Base-by-base conservation (phyloP, 371 early-diverging fungal species). In the Circinella minor region DNA sequence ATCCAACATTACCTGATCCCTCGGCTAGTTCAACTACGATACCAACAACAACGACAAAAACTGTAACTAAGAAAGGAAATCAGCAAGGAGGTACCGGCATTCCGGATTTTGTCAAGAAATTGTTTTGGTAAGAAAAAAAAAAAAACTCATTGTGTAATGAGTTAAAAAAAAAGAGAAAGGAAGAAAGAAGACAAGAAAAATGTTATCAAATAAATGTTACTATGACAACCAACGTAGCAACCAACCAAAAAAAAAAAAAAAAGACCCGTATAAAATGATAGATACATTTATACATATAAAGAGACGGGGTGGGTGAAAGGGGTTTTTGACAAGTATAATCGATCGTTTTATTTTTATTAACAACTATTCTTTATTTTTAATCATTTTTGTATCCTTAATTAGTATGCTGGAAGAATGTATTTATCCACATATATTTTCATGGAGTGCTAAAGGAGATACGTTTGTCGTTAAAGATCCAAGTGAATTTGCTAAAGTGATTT, bases 391-490 rank as follows among this genome's bases (percentile, higher is more conserved):
- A 27, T 27, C 3, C 0, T 43, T 43, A 43, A 2, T 47, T 70
- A 82, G 90, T 47, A 88, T 91, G 87, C 79, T 95, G 36, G 85
- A 86, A 57, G 94, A 94, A 71, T 82, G 88, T 34, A 74, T 87
- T 20, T 89, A 90, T 55, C 82, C 89, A 17, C 80, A 84, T 13
- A 81, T 90, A 54, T 86, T 88, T 10, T 85, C 90, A 4, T 98
- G 98, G 98, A 85, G 89, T 55, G 73, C 77, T 1, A 85, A 81
- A 49, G 96, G 96, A 27, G 86, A 87, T n/a, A 89, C 92, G 0
- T 96, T 98, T 83, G 86, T 96, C 10, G 95, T 96, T 57, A 87
- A 86, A 65, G 90, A 95, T 66, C 89, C 90, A 43, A 88, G 85
- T 66, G 90, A 87, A 49, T 95, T 94, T 77, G 85, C 88, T 37